A percentile compares a stretch with the other conserved stretches of the same genome.
These are phyloP conservation scores for Massospora cicadina DNA, from an alignment of 371 early-diverging fungal genomes.

Conservation along the genomic window DNA sequence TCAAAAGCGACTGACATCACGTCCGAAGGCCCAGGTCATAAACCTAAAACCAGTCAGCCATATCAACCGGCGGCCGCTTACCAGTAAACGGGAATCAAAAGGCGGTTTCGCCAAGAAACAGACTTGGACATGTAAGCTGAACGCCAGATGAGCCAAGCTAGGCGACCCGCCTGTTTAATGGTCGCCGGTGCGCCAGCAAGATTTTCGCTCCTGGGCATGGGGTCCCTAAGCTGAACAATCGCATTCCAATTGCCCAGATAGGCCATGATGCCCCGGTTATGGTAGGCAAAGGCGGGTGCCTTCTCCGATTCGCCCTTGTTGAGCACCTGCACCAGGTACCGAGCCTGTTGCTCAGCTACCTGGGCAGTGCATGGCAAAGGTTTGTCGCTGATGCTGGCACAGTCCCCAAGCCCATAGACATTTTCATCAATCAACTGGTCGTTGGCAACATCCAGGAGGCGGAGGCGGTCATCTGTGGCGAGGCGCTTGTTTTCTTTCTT, in stretches of 20 bases:
- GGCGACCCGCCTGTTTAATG: slow-evolving; percentile 25
- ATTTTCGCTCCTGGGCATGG: background rate
- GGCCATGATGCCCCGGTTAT: slow-evolving; percentile 30
- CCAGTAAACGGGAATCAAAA: slow-evolving; percentile 57
- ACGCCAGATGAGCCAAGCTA: slow-evolving; percentile 63
- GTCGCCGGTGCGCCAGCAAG: slow-evolving; percentile 20
- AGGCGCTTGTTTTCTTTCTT: slow-evolving; percentile 26
- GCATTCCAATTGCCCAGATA: slow-evolving; percentile 28
- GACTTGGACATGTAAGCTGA: slow-evolving; percentile 57
- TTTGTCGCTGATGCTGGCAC: slow-evolving; percentile 40
- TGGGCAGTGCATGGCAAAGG: slow-evolving; percentile 63
- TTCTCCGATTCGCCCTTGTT: slow-evolving; percentile 12
- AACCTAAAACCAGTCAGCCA: slow-evolving; percentile 11
- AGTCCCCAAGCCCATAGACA: slow-evolving; percentile 59
- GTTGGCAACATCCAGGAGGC: slow-evolving; percentile 34
- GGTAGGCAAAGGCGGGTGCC: slow-evolving; percentile 24
- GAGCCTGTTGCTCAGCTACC: slow-evolving; percentile 64
- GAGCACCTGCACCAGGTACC: slow-evolving; percentile 29
- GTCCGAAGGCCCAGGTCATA: slow-evolving; percentile 14
- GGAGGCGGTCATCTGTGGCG: slow-evolving; percentile 38
- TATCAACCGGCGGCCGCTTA: background rate
- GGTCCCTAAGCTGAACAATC: slow-evolving; percentile 4
- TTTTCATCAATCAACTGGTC: slow-evolving; percentile 18
- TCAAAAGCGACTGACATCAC: slow-evolving; percentile 17
- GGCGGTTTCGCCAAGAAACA: slow-evolving; percentile 48